Conservation (phyloP, 306 rosid species). For the Elaeagnus macrophylla region DNA sequence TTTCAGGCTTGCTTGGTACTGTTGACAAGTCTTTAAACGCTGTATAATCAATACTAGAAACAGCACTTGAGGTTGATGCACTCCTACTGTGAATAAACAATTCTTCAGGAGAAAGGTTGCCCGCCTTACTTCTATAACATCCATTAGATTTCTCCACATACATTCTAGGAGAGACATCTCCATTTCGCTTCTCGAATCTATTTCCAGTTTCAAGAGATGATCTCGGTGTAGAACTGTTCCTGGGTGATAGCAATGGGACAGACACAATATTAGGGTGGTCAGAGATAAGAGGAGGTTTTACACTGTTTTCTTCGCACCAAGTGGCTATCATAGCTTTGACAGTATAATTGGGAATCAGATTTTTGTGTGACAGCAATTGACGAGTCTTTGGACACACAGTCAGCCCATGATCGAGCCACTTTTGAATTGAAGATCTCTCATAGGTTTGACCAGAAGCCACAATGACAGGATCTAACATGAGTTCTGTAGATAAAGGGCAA, state of each 20-base stretch:
- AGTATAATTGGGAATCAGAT: slow-evolving; percentile 73
- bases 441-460: slow-evolving; percentile 96
- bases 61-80: slow-evolving; percentile 67
- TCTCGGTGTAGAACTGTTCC: slow-evolving; percentile 47
- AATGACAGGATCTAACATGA: slow-evolving; percentile 86
- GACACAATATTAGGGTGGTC: slow-evolving; percentile 20
- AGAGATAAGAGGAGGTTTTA: slow-evolving; percentile 30
- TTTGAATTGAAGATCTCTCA: slow-evolving; percentile 66
- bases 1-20: slow-evolving; percentile 33
- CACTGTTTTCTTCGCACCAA: slow-evolving; percentile 82
- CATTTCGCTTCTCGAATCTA: slow-evolving; percentile 44
- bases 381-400: slow-evolving; percentile 78
- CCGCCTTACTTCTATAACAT: slow-evolving; percentile 30
- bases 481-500: slow-evolving; percentile 79
- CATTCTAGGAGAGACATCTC: slow-evolving; percentile 28
- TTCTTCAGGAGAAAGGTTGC: slow-evolving; percentile 48
- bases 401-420: slow-evolving; percentile 76
- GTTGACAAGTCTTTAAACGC: slow-evolving; percentile 37
- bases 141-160: slow-evolving; percentile 35
- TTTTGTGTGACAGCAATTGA: slow-evolving; percentile 57
- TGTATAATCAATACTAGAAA: slow-evolving; percentile 56
- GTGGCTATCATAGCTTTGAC: slow-evolving; percentile 82
- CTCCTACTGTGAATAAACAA: slow-evolving; percentile 64
- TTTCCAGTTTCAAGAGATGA: slow-evolving; percentile 46
- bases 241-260: slow-evolving; percentile 21